A percentile compares a stretch with the other conserved stretches of the same genome.
phyloP scores from a whole-genome alignment of 139 green algal species.

The Gonium pectorale region DNA sequence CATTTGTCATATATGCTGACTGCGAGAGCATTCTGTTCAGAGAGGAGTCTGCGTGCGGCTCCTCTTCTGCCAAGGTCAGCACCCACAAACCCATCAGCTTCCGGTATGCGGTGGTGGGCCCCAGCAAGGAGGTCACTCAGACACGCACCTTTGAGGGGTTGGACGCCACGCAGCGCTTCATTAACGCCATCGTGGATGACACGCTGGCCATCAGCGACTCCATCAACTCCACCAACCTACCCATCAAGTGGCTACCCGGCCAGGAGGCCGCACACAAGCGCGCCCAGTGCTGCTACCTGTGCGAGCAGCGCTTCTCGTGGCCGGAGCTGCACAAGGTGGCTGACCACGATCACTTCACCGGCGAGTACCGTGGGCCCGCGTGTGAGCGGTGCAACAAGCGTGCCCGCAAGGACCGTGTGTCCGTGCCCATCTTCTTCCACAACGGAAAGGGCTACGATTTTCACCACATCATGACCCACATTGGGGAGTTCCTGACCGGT shows the following conservation, averaged over 20 bases:
- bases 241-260: background rate
- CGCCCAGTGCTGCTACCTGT: background rate
- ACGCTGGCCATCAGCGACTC: background rate
- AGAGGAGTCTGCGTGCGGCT: too few species aligned
- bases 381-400: too few species aligned
- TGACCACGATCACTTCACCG: too few species aligned
- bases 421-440: too few species aligned
- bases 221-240: background rate
- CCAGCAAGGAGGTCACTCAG: background rate
- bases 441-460: too few species aligned
- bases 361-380: too few species aligned
- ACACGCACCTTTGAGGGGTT: background rate
- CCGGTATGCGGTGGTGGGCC: background rate
- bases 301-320: background rate
- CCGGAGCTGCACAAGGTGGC: too few species aligned
- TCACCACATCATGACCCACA: too few species aligned
- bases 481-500: too few species aligned
- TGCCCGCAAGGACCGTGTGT: too few species aligned
- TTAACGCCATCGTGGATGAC: background rate
- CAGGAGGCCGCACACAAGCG: background rate
- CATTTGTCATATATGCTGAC: too few species aligned
- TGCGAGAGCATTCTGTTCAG: too few species aligned
- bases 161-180: background rate
- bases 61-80: background rate
- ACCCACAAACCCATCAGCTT: background rate